A percentile compares a stretch with the other conserved stretches of the same genome.
Evolutionary conservation across 2,329 filamentous ascomycete genomes (phyloP).

Genomic region (Diaporthe aspalathi): DNA sequence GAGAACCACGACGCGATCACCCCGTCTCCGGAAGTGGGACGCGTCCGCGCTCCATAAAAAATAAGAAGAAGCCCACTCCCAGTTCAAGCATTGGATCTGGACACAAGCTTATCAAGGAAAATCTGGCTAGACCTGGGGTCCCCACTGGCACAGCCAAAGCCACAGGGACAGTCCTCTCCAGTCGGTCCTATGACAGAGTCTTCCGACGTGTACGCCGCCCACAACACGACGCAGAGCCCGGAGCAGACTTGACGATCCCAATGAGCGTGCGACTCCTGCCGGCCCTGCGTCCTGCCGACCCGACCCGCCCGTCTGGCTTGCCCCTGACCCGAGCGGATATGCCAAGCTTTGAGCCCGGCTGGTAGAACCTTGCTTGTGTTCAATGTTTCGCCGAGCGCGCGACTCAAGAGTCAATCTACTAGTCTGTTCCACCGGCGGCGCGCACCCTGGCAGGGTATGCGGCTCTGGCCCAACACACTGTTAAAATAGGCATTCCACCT

Average conservation of each 20-base stretch:
- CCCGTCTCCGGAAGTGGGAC: neutral
- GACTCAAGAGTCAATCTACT: neutral
- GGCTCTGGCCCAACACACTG: neutral
- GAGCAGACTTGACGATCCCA: conserved; percentile 2
- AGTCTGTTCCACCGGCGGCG: neutral
- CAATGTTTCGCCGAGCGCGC: conserved; percentile 8
- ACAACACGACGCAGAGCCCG: conserved; percentile 8
- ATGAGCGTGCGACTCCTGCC: conserved; percentile 4
- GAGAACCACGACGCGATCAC: neutral
- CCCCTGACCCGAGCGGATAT: conserved; percentile 28
- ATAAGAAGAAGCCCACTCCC: neutral
- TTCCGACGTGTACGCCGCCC: neutral
- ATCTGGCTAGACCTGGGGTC: neutral
- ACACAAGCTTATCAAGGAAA: conserved; percentile 21
- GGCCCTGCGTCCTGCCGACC: neutral
- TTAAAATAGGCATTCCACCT: neutral
- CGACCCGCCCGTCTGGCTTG: conserved; percentile 15
- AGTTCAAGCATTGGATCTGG: neutral
- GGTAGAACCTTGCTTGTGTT: neutral
- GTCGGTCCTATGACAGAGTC: neutral
- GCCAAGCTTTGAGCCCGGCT: conserved; percentile 9
- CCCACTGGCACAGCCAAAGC: neutral
- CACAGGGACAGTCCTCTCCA: neutral
- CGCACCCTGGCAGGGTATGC: neutral
- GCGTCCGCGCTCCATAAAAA: neutral